Evolutionary conservation across 306 rosid species (phyloP).

Genomic region (Trifolium dubium): DNA sequence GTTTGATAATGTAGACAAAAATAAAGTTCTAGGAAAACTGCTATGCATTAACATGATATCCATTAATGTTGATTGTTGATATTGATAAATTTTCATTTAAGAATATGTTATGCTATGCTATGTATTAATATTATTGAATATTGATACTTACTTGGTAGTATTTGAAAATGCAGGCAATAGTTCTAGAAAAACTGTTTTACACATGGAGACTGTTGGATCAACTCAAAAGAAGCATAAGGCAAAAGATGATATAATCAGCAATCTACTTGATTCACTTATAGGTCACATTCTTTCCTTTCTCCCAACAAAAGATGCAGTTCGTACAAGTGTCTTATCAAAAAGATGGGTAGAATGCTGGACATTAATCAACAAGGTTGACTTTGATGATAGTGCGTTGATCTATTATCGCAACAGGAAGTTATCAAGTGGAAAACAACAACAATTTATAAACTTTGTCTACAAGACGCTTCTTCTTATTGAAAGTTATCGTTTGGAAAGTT

Average conservation of each 20-base stretch:
- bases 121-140: no score
- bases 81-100: no score
- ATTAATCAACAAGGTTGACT: background rate
- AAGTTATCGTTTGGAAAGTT: background rate
- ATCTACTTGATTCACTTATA: conserved; percentile 19
- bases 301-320: no score
- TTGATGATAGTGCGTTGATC: background rate
- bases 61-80: no score
- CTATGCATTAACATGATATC: background rate
- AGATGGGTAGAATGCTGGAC: conserved; percentile 23
- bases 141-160: no score
- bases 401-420: background rate
- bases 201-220: no score
- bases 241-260: background rate
- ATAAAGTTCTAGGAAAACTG: no score
- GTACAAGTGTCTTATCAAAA: conserved; percentile 18
- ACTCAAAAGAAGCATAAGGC: background rate
- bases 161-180: no score
- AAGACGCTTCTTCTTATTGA: background rate
- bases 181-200: no score
- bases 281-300: background rate
- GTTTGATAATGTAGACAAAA: no score
- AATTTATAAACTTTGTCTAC: background rate
- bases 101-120: no score
- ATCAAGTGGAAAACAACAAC: background rate